Conservation (phyloP, 164 flowering plant species). For the grape (Vitis vinifera) region DNA sequence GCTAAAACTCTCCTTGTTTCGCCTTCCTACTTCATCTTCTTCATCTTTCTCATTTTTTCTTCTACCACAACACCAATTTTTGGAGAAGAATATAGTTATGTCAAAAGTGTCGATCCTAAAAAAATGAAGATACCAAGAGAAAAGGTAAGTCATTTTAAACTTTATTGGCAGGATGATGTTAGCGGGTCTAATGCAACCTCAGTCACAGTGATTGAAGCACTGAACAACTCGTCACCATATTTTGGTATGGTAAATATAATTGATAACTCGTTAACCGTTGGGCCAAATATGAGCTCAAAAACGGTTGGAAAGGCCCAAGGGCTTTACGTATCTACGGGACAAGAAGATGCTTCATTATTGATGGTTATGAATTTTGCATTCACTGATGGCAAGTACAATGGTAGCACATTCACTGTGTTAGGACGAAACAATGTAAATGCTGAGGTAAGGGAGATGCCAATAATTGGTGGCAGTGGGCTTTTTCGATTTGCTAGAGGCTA, state of each 20-base stretch:
- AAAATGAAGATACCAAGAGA: neutral
- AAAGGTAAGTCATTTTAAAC: constrained; percentile 27
- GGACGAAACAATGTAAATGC: constrained; percentile 28
- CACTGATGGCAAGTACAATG: constrained; percentile 31
- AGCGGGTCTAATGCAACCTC: neutral
- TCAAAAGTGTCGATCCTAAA: too few species aligned
- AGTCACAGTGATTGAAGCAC: constrained; percentile 8
- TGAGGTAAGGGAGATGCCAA: constrained; percentile 37
- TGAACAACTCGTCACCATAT: neutral
- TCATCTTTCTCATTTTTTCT: too few species aligned
- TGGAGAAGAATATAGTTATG: too few species aligned
- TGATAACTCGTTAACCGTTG: constrained; percentile 32
- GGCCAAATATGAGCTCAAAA: constrained; percentile 25
- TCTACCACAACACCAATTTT: too few species aligned
- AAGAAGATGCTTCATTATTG: constrained; percentile 17
- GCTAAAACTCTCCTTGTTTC: too few species aligned
- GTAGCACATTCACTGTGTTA: constrained; percentile 29
- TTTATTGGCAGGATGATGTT: constrained; percentile 38
- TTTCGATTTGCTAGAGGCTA: constrained; percentile 18
- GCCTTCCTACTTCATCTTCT: neutral
- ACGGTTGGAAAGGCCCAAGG: constrained; percentile 40
- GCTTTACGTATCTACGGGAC: constrained; percentile 25
- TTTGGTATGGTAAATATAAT: constrained; percentile 28
- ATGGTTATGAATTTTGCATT: constrained; percentile 43
- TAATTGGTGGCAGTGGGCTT: constrained; percentile 39